These are phyloP conservation scores for Euptelea pleiosperma DNA, from an alignment of 164 flowering plant genomes.

Conservation along the genomic window DNA sequence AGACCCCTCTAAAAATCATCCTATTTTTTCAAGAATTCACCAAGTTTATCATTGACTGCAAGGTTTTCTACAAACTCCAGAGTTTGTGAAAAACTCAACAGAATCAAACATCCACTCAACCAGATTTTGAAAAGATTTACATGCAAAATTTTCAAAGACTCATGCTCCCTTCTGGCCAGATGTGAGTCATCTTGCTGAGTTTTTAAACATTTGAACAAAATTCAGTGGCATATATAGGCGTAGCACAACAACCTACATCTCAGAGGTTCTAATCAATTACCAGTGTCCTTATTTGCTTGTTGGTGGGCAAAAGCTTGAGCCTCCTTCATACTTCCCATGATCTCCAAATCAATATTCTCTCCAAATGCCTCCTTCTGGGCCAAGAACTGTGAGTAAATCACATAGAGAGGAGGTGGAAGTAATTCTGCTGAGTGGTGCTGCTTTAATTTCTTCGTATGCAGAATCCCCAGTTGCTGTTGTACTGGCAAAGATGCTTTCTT, in stretches of 20 bases:
- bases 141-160: no score
- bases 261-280: slow-evolving; percentile 29
- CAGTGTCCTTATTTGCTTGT: slow-evolving; percentile 68
- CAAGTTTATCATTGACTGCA: no score
- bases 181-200: background rate
- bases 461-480: slow-evolving; percentile 79
- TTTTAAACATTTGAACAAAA: background rate
- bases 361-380: slow-evolving; percentile 99
- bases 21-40: slow-evolving; percentile 1
- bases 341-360: slow-evolving; percentile 80
- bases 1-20: background rate
- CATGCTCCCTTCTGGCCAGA: background rate
- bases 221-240: background rate
- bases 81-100: no score
- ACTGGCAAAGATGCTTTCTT: slow-evolving; percentile 98
- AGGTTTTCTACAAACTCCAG: no score
- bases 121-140: no score
- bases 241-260: background rate
- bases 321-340: slow-evolving; percentile 84
- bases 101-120: no score
- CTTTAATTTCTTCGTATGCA: slow-evolving; percentile 78
- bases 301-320: slow-evolving; percentile 88
- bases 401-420: slow-evolving; percentile 92
- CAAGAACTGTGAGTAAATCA: slow-evolving; percentile 79
- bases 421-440: slow-evolving; percentile 82